phyloP scores from a whole-genome alignment of 768 basidiomycete genomes.

The Lentinula raphanica region DNA sequence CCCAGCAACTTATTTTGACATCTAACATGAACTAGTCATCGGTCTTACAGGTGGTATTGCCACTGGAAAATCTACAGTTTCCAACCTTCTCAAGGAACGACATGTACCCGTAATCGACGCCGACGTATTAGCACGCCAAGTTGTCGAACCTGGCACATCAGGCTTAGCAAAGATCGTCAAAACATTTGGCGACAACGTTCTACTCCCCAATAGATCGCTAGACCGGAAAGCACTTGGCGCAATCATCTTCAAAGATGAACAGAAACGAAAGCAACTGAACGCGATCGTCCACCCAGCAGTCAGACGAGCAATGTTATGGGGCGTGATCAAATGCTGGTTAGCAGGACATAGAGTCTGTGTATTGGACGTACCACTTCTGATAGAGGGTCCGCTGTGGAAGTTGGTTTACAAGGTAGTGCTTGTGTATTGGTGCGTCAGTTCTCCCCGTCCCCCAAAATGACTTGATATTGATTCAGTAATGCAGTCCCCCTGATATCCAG shows the following conservation, averaged over 20 bases:
- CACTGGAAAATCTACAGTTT: conserved; percentile 94
- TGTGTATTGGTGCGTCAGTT: conserved; percentile 75
- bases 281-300: conserved; percentile 89
- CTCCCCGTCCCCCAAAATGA: not conserved
- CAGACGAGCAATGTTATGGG: conserved; percentile 67
- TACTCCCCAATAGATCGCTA: conserved; percentile 64
- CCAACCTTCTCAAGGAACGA: conserved; percentile 60
- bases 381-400: conserved; percentile 83
- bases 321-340: conserved; percentile 67
- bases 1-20: not conserved
- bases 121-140: conserved; percentile 81
- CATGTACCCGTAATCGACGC: conserved; percentile 87
- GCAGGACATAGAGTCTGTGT: conserved; percentile 74
- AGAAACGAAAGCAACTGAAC: conserved; percentile 70
- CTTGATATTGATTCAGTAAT: not conserved
- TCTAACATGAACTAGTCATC: conserved; percentile 50
- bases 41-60: conserved; percentile 96
- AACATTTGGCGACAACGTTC: conserved; percentile 66
- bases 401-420: conserved; percentile 82
- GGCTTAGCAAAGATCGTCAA: conserved; percentile 62
- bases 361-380: conserved; percentile 86
- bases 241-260: conserved; percentile 78
- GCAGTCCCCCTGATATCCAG: conserved; percentile 78
- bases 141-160: conserved; percentile 78
- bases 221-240: conserved; percentile 80